These are phyloP conservation scores for Boletellus dicymbophilus DNA, from an alignment of 1,284 basidiomycete species.

Conservation along the genomic window DNA sequence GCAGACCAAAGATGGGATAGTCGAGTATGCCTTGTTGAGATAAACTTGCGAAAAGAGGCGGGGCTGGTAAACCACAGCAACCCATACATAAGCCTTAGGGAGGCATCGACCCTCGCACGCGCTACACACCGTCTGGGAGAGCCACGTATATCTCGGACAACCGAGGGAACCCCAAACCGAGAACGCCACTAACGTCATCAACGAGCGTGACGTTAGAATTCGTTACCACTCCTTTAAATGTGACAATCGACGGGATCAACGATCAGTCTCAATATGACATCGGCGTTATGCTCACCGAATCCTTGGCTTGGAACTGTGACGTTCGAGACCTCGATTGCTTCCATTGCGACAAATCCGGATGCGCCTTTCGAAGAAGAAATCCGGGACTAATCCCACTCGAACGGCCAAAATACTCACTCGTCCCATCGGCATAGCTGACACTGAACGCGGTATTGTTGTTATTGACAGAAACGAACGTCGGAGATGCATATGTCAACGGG, in stretches of 20 bases:
- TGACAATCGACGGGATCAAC: background rate
- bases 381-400: too few species aligned
- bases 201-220: slow-evolving; percentile 61
- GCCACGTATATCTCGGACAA: slow-evolving; percentile 58
- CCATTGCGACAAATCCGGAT: slow-evolving; percentile 68
- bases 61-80: slow-evolving; percentile 42
- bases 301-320: slow-evolving; percentile 59
- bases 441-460: slow-evolving; percentile 59
- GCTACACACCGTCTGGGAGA: slow-evolving; percentile 51
- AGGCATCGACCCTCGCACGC: background rate
- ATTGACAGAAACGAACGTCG: slow-evolving; percentile 62
- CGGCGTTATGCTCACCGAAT: slow-evolving; percentile 52
- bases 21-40: slow-evolving; percentile 63
- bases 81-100: background rate
- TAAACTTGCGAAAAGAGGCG: slow-evolving; percentile 64
- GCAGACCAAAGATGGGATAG: slow-evolving; percentile 75
- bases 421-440: slow-evolving; percentile 64
- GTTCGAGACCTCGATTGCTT: slow-evolving; percentile 59
- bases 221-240: slow-evolving; percentile 53
- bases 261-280: background rate
- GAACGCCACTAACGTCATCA: slow-evolving; percentile 66
- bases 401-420: slow-evolving; percentile 48
- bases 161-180: slow-evolving; percentile 75
- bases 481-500: slow-evolving; percentile 63
- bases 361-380: slow-evolving; percentile 49